phyloP scores from a whole-genome alignment of 805 yeast species.

The Babjeviella inositovora region DNA sequence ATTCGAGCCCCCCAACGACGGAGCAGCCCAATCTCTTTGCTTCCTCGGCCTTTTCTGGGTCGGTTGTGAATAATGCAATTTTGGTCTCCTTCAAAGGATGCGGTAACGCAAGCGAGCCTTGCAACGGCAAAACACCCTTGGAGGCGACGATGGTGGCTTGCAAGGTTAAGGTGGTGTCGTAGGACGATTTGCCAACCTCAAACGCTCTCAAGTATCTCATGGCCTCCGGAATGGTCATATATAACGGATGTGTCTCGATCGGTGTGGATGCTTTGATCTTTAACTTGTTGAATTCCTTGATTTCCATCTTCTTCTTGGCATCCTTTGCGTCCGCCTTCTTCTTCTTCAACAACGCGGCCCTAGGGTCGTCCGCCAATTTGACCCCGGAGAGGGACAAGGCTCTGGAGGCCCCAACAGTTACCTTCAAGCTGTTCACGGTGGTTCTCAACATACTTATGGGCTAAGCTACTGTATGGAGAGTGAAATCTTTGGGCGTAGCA shows the following conservation, averaged over 20 bases:
- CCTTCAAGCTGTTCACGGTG: no score
- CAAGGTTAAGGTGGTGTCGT: slow-evolving; percentile 46
- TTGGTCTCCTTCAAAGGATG: slow-evolving; percentile 50
- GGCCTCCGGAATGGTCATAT: slow-evolving; percentile 60
- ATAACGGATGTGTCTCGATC: slow-evolving; percentile 36
- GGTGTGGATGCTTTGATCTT: slow-evolving; percentile 7
- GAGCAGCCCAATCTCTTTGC: slow-evolving; percentile 47
- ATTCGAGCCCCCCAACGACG: slow-evolving; percentile 56
- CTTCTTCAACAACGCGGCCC: no score
- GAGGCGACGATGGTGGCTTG: slow-evolving; percentile 53
- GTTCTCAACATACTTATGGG: no score
- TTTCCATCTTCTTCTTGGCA: neutral
- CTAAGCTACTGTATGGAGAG: no score
- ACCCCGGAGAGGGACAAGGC: no score
- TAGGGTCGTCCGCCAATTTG: no score
- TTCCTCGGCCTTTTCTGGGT: slow-evolving; percentile 30
- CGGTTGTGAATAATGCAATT: slow-evolving; percentile 53
- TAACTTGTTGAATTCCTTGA: neutral
- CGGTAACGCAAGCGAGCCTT: slow-evolving; percentile 61
- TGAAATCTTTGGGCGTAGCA: no score
- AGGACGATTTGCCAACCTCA: slow-evolving; percentile 71
- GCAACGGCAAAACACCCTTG: slow-evolving; percentile 61
- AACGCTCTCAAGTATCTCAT: slow-evolving; percentile 71
- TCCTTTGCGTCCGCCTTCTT: neutral
- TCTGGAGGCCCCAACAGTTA: no score